Evolutionary conservation across 441 rosid species (phyloP), one percentile per base, ranked within the genome.

Genomic region (Bocquillonia castaneifolia): DNA sequence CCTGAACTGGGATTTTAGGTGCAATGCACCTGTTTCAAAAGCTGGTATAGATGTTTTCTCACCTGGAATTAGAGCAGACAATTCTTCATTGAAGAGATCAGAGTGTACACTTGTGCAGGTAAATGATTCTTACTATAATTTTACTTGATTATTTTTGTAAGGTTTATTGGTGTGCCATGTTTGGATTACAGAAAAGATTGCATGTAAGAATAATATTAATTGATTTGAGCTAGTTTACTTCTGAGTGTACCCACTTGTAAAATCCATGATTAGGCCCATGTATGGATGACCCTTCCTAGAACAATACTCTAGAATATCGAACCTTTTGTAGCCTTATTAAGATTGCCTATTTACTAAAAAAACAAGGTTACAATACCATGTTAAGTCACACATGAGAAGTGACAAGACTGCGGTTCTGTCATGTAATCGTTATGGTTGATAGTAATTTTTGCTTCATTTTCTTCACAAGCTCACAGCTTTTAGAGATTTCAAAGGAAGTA

Each of bases 31-130:
- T 64, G 82, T 85, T 75, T 71, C 72, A 68, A 86, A 72, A 72
- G 73, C 71, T 56, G 73, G 81, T 59, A 83, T 80, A 45, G 79
- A 87, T 80, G 82, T 72, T 73, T 91, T 87, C 52, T 75, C 86
- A 61, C 68, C 83, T 79, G 92, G 86, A 77, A 73, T 78, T 69
- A 89, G 84, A 81, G 72, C 61, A 55, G 89, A 85, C 62, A 76
- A 45, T 72, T 70, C 79, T 63, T 80, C 79, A 67, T 69, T 88
- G 63, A 85, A 81, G 81, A 85, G 83, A 84, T 76, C 88, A 0
- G 97, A 92, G 80, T 88, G 94, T 64, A 74, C 83, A 55, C 14
- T 90, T 64, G 97, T 92, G 72, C 97, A 87, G 98, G 99, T 90
- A 90, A 76, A 52, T 28, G 44, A 34, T 54, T 66, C 20, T 34